These are phyloP conservation scores for Pistacia atlantica DNA, from an alignment of 345 rosid species.

Conservation along the genomic window DNA sequence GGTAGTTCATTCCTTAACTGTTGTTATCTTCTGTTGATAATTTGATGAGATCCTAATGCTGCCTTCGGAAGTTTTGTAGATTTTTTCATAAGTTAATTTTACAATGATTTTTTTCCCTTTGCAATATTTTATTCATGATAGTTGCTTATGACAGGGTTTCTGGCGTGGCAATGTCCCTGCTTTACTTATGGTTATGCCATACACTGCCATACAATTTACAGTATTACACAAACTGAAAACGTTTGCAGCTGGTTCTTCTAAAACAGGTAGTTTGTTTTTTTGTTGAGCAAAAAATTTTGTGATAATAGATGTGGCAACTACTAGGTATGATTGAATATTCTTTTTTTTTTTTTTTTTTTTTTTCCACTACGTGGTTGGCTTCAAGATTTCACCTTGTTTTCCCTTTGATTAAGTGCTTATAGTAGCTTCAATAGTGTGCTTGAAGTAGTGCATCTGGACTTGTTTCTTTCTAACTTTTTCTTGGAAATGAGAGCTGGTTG, in stretches of 20 bases:
- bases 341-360: neutral
- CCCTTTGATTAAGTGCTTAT: neutral
- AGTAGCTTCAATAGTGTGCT: neutral
- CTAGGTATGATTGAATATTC: neutral
- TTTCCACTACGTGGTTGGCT: too few species aligned
- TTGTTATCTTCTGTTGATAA: neutral
- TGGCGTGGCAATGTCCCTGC: constrained; percentile 99
- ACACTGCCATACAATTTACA: constrained; percentile 88
- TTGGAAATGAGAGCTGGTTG: neutral
- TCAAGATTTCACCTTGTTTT: too few species aligned
- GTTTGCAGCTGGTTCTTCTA: constrained; percentile 83
- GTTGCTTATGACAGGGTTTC: constrained; percentile 71
- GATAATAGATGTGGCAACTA: neutral
- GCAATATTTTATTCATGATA: constrained; percentile 13
- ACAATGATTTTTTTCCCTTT: neutral
- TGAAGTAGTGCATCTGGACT: neutral
- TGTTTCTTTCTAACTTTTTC: neutral
- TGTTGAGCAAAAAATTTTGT: neutral
- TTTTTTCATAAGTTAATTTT: constrained; percentile 1
- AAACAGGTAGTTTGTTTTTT: constrained; percentile 52
- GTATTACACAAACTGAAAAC: constrained; percentile 82
- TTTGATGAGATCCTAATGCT: neutral
- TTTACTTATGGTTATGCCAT: constrained; percentile 97
- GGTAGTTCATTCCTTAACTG: neutral
- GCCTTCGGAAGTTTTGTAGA: neutral